These are phyloP conservation scores for Scedosporium apiospermum DNA, from an alignment of 2,329 filamentous ascomycete species.

Conservation along the genomic window DNA sequence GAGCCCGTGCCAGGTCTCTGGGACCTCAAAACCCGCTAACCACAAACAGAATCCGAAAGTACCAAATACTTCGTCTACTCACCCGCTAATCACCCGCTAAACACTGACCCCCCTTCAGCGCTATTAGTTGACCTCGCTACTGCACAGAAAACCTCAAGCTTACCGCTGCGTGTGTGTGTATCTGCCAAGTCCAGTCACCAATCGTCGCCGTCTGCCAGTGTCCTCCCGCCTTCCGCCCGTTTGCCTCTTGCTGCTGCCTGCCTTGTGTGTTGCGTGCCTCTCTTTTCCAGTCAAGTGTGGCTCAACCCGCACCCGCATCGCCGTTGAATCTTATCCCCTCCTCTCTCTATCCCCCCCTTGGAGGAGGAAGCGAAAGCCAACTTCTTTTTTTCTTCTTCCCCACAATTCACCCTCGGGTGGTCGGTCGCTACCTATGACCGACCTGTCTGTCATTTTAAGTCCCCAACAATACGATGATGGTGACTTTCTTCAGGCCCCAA, in stretches of 20 bases:
- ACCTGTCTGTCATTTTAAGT: conserved; percentile 33
- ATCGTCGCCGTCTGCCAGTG: not conserved
- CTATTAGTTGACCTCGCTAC: not conserved
- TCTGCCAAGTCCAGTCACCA: too few relatives aligned
- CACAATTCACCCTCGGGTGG: not conserved
- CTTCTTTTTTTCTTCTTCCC: not conserved
- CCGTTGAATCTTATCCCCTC: not conserved
- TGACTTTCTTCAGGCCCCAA: conserved; percentile 12
- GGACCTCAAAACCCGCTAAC: not conserved
- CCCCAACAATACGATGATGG: conserved; percentile 35
- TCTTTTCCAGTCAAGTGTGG: not conserved
- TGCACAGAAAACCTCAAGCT: not conserved
- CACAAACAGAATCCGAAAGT: not conserved
- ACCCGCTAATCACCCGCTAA: not conserved
- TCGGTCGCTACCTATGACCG: conserved; percentile 15
- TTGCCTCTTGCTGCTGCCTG: not conserved
- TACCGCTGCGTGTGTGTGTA: too few relatives aligned
- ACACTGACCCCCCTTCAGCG: not conserved
- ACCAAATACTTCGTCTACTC: not conserved
- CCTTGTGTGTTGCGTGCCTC: not conserved
- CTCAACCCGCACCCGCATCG: not conserved
- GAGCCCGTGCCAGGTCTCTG: not conserved
- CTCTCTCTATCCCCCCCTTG: not conserved
- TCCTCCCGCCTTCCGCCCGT: not conserved
- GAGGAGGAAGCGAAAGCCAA: not conserved